Evolutionary conservation across 208 protist species (phyloP).

Genomic region (Leishmania amazonensis): DNA sequence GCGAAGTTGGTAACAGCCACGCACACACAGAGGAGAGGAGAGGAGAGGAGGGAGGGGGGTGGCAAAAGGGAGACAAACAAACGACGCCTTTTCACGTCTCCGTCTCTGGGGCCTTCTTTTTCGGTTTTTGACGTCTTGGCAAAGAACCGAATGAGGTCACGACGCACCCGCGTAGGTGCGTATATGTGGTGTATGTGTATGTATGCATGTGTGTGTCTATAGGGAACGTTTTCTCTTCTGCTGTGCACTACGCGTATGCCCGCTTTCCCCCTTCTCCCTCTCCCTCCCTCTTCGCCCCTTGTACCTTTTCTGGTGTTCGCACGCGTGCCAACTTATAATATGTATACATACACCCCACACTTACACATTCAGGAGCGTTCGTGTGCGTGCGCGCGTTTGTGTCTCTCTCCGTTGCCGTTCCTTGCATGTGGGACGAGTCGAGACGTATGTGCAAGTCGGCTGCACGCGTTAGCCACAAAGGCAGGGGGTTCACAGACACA

Average conservation of each 20-base stretch:
- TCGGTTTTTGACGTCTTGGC: not conserved
- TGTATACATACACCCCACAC: not conserved
- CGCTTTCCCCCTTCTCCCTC: not conserved
- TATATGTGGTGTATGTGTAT: not conserved
- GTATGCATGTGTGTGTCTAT: not conserved
- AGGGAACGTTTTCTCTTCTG: not conserved
- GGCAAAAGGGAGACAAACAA: not conserved
- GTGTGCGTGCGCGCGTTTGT: not conserved
- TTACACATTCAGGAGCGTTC: not conserved
- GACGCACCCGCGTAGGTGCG: not conserved
- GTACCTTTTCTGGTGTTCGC: not conserved
- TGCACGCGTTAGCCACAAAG: not conserved
- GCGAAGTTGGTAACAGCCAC: conserved; percentile 8
- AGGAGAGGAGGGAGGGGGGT: not conserved
- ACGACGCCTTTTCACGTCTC: not conserved
- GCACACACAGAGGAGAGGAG: conserved; percentile 14
- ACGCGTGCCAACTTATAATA: not conserved
- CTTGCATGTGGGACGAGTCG: not conserved
- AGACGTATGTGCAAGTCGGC: not conserved
- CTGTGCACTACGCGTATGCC: not conserved
- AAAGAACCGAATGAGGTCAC: not conserved
- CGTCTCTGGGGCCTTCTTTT: not conserved
- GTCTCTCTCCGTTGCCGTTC: not conserved
- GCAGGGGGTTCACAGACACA: not conserved
- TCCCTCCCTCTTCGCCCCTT: not conserved